Evolutionary conservation across 495 filamentous ascomycete genomes (phyloP), one percentile per base, ranked within the genome.

Genomic region (Neurospora pannonica): DNA sequence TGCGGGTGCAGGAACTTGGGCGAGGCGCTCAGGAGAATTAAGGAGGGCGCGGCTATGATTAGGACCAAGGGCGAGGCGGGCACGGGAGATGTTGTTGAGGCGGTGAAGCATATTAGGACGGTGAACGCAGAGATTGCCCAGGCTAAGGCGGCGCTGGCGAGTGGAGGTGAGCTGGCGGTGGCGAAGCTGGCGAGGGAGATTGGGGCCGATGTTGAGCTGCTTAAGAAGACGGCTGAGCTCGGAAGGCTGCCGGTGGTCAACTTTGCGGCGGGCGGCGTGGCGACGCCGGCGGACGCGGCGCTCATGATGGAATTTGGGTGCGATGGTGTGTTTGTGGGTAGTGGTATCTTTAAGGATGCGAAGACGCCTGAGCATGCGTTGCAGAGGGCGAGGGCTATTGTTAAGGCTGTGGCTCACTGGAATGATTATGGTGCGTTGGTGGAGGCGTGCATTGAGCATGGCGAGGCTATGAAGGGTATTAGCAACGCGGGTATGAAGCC

Each of bases 241-340:
- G 93, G 92, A 71, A 89, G 96, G 75, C 86, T 99, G 75, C 96
- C 96, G 0, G 96, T 99, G 2, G 96, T 99, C 69, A 99, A 99
- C 88, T 99, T 99, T 78, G 96, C 96, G 4, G 96, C 96, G n/a
- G 96, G 96, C 21, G 96, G 96, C 71, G 90, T 99, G 43, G 96
- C 96, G 15, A 99, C 96, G 13, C 96, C 96, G 1, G 96, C 96
- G 4, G 96, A 99, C 86, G 96, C 96, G 17, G 96, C 96, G 38
- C 87, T 99, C 46, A 99, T 99, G 96, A 99, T 99, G 96, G 94
- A 98, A 85, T 84, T 99, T 72, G 96, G 96, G 74, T 99, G 96
- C 80, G 96, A 99, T 80, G 96, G 96, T 72, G 96, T 99, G 38
- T 99, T 99, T 79, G 96, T 99, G 67, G 96, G 96, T 38, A 93